A percentile compares a stretch with the other conserved stretches of the same genome.
Conservation (phyloP, 1,284 basidiomycete genomes). For the Farysia itapuensis region DNA sequence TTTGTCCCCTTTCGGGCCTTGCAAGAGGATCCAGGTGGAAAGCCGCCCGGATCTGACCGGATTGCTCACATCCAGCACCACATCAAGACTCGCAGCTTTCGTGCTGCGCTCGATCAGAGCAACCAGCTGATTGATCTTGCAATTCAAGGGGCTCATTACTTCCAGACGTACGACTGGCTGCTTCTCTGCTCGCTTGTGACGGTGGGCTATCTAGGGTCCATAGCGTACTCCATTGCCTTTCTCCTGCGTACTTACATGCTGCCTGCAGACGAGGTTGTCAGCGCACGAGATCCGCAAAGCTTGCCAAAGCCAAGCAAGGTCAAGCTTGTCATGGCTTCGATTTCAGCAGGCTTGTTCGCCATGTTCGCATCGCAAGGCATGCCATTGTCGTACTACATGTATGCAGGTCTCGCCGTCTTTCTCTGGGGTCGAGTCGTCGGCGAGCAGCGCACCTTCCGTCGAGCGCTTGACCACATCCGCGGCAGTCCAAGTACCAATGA, state of each 20-base stretch:
- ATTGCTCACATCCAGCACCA: slow-evolving; percentile 58
- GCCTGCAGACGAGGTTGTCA: slow-evolving; percentile 1
- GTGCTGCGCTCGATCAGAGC: slow-evolving; percentile 65
- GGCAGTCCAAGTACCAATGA: no score
- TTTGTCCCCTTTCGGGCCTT: slow-evolving; percentile 38
- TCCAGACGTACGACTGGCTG: slow-evolving; percentile 80
- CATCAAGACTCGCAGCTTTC: slow-evolving; percentile 62
- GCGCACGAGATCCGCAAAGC: neutral
- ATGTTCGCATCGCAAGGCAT: slow-evolving; percentile 70
- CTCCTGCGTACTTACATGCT: slow-evolving; percentile 48
- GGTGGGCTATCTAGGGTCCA: slow-evolving; percentile 77
- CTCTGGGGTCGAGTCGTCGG: slow-evolving; percentile 64
- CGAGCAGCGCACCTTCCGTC: slow-evolving; percentile 18
- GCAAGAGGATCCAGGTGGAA: neutral
- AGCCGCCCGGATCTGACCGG: slow-evolving; percentile 60
- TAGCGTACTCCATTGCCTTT: slow-evolving; percentile 58
- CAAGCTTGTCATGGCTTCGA: slow-evolving; percentile 12
- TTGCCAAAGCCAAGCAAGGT: slow-evolving; percentile 1
- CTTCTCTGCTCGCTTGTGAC: slow-evolving; percentile 73
- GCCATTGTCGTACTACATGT: slow-evolving; percentile 76
- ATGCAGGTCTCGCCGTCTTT: slow-evolving; percentile 73
- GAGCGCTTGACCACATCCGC: slow-evolving; percentile 7
- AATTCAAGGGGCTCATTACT: slow-evolving; percentile 73
- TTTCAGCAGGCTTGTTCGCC: slow-evolving; percentile 35
- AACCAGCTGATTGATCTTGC: slow-evolving; percentile 66